Conservation (phyloP, 2,329 filamentous ascomycete genomes). For the Claviceps cyperi region DNA sequence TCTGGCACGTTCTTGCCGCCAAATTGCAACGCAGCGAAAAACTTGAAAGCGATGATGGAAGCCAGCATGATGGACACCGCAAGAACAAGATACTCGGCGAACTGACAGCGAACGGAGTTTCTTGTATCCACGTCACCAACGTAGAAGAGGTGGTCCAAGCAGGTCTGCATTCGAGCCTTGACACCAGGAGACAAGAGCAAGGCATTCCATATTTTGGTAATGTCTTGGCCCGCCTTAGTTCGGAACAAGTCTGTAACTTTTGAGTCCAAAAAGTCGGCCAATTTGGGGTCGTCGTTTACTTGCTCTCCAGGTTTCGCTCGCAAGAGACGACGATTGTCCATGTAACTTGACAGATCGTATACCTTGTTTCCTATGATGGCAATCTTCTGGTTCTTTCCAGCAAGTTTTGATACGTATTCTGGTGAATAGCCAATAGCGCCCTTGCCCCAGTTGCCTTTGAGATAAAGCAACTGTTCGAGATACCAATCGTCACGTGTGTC, state of each 20-base stretch:
- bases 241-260: constrained; percentile 65
- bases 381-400: constrained; percentile 47
- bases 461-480: constrained; percentile 66
- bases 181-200: constrained; percentile 42
- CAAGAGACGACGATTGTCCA: constrained; percentile 57
- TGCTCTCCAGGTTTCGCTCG: constrained; percentile 39
- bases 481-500: constrained; percentile 87
- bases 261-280: constrained; percentile 69
- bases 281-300: constrained; percentile 29
- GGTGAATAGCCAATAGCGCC: constrained; percentile 75
- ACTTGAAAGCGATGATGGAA: constrained; percentile 83
- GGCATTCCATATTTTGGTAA: constrained; percentile 69
- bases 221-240: constrained; percentile 58
- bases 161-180: constrained; percentile 59
- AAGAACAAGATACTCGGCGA: constrained; percentile 79
- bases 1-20: constrained; percentile 82
- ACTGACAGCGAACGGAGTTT: constrained; percentile 71
- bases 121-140: constrained; percentile 84
- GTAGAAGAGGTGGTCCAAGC: constrained; percentile 89
- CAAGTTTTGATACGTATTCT: constrained; percentile 59
- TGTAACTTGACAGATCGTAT: constrained; percentile 81
- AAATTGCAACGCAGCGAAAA: constrained; percentile 91
- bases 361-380: constrained; percentile 66
- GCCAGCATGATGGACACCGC: constrained; percentile 70
- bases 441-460: constrained; percentile 70